Evolutionary conservation across 257 asterid genomes (phyloP), one percentile per base, ranked within the genome.

Genomic region (Ilex aquifolium): DNA sequence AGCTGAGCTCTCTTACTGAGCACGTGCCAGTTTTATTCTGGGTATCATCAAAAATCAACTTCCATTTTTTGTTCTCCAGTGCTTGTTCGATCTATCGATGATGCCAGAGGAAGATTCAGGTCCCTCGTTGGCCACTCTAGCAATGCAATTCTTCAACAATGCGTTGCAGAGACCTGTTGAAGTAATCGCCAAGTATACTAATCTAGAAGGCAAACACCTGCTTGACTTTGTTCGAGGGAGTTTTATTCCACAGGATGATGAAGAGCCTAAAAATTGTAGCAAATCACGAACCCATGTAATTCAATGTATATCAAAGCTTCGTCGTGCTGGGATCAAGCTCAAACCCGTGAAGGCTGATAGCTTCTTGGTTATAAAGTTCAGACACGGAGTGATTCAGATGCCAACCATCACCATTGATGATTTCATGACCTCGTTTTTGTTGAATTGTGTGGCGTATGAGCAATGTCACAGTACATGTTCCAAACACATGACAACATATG

Each of bases 371-470:
- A 39, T 88, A 1, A 81, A 60, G 62, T 91, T 91, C 78, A 57
- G 53, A 7, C 82, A 59, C 5, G 98, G 98, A 1, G 76, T 69
- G 30, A 80, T 91, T 63, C 80, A 84, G 50, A 88, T 91, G 96
- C 92, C 98, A 10, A 78, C 78, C 6, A 71, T 91, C 10, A 16
- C 88, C 0, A 51, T 91, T 4, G 96, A 91, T 64, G 98, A 91
- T 71, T 85, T 88, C 69, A 83, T 75, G 92, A 77, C 82, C 70
- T 63, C 88, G 6, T 91, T 91, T 70, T 49, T 91, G 65, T 39
- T 73, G 2, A 91, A 91, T 72, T 88, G 96, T 60, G 95, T 91
- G 53, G 98, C 96, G 0, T 91, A 88, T 54, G 98, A 91, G 75
- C 98, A 88, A 14, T 88, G 98, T 67, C 88, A 77, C 56, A 72